Percentiles rank a stretch among this genome's conserved stretches.
Evolutionary conservation across 371 early-diverging fungal genomes (phyloP).

Genomic region (Syncephalis fuscata): DNA sequence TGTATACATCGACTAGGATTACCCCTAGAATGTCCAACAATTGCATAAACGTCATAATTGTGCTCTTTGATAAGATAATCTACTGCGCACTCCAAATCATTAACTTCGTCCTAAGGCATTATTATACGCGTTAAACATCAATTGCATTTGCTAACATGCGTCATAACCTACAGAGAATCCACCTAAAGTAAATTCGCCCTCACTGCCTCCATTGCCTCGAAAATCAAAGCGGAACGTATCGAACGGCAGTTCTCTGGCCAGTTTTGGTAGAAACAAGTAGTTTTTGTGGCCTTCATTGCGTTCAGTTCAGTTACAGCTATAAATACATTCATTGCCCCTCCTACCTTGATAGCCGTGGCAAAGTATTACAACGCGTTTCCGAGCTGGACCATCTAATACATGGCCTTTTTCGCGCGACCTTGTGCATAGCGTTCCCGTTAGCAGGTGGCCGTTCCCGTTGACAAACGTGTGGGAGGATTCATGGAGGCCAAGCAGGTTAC

Average conservation of each 20-base stretch:
- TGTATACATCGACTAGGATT: not conserved
- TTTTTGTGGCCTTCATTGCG: constrained; percentile 11
- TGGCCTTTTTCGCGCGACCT: too few relatives aligned
- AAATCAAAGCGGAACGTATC: constrained; percentile 31
- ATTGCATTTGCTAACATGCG: not conserved
- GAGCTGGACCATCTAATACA: too few relatives aligned
- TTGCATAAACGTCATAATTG: constrained; percentile 33
- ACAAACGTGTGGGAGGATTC: too few relatives aligned
- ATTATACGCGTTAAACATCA: not conserved
- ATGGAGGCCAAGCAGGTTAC: too few relatives aligned
- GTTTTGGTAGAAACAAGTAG: constrained; percentile 19
- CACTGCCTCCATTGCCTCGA: constrained; percentile 29
- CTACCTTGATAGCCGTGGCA: too few relatives aligned
- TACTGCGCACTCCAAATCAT: constrained; percentile 31
- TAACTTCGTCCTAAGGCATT: constrained; percentile 19
- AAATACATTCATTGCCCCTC: too few relatives aligned
- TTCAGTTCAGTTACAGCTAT: too few relatives aligned
- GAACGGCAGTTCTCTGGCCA: constrained; percentile 21
- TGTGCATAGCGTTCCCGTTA: too few relatives aligned
- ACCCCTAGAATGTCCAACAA: constrained; percentile 39
- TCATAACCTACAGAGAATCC: constrained; percentile 10
- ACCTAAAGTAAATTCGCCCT: constrained; percentile 17
- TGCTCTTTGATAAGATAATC: constrained; percentile 22
- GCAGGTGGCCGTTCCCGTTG: too few relatives aligned
- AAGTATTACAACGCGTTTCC: too few relatives aligned